Evolutionary conservation across 2,329 filamentous ascomycete genomes (phyloP).

Genomic region (Ilyonectria destructans): DNA sequence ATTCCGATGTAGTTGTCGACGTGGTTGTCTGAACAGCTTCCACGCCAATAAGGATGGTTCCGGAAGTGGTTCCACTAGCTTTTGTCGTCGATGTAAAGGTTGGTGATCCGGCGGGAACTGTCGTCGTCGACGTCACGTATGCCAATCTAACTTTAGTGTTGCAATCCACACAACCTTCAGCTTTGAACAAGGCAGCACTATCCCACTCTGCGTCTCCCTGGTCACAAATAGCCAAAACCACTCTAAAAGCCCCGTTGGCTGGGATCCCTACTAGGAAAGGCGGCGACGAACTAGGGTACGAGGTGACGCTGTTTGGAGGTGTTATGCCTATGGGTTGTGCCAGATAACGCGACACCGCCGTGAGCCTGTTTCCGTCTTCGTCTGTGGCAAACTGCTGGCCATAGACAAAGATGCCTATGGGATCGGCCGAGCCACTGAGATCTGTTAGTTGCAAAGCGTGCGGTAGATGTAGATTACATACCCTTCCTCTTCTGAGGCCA

Average conservation of each 20-base stretch:
- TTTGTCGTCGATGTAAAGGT: constrained; percentile 26
- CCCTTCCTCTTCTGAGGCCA: constrained; percentile 36
- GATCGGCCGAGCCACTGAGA: constrained; percentile 16
- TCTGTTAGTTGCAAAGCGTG: background rate
- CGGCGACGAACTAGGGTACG: constrained; percentile 29
- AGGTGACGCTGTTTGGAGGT: constrained; percentile 31
- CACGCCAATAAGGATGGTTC: constrained; percentile 27
- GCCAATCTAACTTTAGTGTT: background rate
- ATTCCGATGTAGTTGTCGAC: background rate
- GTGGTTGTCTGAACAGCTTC: constrained; percentile 17
- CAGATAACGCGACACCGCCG: constrained; percentile 5
- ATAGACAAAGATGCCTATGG: constrained; percentile 18
- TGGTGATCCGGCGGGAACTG: constrained; percentile 4
- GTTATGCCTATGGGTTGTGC: constrained; percentile 8
- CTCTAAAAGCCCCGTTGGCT: background rate
- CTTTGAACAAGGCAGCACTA: constrained; percentile 26
- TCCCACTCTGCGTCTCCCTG: constrained; percentile 15
- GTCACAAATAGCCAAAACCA: constrained; percentile 38
- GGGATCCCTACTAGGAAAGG: constrained; percentile 23
- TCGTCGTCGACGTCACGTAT: constrained; percentile 25
- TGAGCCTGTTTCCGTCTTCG: constrained; percentile 16
- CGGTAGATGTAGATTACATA: background rate
- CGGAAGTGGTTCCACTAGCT: constrained; percentile 37
- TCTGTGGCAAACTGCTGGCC: constrained; percentile 8
- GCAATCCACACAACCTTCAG: constrained; percentile 24